Conservation (phyloP, 2,329 filamentous ascomycete genomes). For the Drechslerella stenobrocha region DNA sequence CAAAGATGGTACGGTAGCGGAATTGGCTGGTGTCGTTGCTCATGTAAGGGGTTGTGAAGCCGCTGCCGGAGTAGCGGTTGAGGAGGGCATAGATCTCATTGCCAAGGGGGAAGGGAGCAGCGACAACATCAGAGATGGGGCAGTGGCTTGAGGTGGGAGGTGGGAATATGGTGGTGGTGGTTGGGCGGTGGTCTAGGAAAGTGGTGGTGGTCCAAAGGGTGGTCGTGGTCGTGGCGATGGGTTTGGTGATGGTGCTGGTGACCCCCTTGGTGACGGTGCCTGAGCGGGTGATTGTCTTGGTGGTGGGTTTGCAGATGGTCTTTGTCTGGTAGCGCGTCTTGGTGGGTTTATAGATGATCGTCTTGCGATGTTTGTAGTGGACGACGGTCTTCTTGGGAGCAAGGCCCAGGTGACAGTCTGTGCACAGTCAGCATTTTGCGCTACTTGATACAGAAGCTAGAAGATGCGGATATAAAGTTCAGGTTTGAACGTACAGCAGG, state of each 20-base stretch:
- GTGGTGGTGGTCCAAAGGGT: slow-evolving; percentile 65
- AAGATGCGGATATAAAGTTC: not conserved
- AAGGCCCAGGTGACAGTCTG: not conserved
- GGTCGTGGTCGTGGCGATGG: slow-evolving; percentile 62
- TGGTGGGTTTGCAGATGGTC: not conserved
- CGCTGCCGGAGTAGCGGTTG: not conserved
- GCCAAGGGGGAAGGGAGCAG: not conserved
- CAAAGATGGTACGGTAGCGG: not conserved
- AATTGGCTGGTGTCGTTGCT: not conserved
- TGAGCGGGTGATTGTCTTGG: not conserved
- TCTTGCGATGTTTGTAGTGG: not conserved
- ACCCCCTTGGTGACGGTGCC: not conserved
- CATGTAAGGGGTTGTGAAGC: not conserved
- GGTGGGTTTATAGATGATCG: not conserved
- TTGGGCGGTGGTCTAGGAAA: no score
- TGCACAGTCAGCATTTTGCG: no score
- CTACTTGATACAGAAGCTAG: not conserved
- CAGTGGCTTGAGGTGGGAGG: slow-evolving; percentile 53
- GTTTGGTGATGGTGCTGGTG: slow-evolving; percentile 57
- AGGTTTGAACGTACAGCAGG: no score
- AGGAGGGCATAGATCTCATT: not conserved
- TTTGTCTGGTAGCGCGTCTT: not conserved
- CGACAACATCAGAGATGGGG: not conserved
- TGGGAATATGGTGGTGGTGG: slow-evolving; percentile 65
- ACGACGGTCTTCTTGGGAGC: not conserved